A percentile compares a stretch with the other conserved stretches of the same genome.
Evolutionary conservation across 495 filamentous ascomycete genomes (phyloP).

Genomic region (Penicillium turbatum): DNA sequence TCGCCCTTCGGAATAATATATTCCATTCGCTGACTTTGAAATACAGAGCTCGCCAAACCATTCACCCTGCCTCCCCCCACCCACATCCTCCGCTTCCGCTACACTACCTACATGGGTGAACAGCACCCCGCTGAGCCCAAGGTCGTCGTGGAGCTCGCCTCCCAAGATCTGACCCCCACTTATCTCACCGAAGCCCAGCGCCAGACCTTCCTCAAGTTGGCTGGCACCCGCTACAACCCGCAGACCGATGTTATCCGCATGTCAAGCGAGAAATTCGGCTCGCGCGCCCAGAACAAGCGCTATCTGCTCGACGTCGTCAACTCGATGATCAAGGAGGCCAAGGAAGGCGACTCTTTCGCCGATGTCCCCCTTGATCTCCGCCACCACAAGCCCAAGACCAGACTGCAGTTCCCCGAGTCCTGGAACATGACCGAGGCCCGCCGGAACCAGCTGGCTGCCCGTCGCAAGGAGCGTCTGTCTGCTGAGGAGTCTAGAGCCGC

Average conservation of each 20-base stretch:
- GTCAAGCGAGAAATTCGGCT: conserved; percentile 82
- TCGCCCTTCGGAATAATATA: neutral
- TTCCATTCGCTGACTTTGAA: conserved; percentile 20
- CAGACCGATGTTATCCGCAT: conserved; percentile 79
- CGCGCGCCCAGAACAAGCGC: conserved; percentile 91
- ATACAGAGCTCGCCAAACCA: conserved; percentile 70
- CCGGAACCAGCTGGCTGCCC: conserved; percentile 56
- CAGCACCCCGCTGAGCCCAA: conserved; percentile 86
- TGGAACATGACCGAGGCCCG: conserved; percentile 77
- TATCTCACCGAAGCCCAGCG: conserved; percentile 62
- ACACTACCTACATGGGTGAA: conserved; percentile 97
- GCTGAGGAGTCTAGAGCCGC: conserved; percentile 22
- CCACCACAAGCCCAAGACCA: conserved; percentile 69
- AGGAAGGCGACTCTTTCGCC: conserved; percentile 77
- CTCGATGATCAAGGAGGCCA: conserved; percentile 68
- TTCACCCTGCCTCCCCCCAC: conserved; percentile 65
- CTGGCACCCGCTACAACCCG: conserved; percentile 87
- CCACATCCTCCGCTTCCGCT: conserved; percentile 81
- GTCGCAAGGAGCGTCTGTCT: conserved; percentile 44
- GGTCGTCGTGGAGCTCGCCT: conserved; percentile 84
- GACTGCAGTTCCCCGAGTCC: conserved; percentile 67
- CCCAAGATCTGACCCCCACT: conserved; percentile 56
- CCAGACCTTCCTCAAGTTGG: conserved; percentile 80
- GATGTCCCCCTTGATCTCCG: conserved; percentile 89
- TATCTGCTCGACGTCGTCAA: conserved; percentile 78